Conservation (phyloP, 768 basidiomycete genomes). For the Calocera viscosa region DNA sequence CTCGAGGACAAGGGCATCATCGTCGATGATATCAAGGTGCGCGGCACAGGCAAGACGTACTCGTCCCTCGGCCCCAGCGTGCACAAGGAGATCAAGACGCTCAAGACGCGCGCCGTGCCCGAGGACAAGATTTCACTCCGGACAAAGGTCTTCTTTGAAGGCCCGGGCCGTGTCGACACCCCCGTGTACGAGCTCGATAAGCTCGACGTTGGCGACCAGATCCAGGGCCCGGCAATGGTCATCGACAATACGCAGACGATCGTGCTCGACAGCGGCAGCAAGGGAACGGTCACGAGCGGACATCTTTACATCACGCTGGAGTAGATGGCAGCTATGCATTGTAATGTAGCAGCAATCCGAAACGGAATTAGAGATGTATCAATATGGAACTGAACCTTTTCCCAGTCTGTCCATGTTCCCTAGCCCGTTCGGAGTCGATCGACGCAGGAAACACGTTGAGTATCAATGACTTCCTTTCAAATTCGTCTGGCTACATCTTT, state of each 20-base stretch:
- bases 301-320: slow-evolving; percentile 47
- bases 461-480: no score
- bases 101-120: slow-evolving; percentile 35
- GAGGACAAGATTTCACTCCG: slow-evolving; percentile 10
- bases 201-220: slow-evolving; percentile 53
- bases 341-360: no score
- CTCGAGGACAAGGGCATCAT: slow-evolving; percentile 71
- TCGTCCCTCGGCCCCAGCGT: slow-evolving; percentile 69
- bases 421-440: no score
- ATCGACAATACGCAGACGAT: slow-evolving; percentile 95
- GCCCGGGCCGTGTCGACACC: slow-evolving; percentile 61
- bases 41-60: slow-evolving; percentile 83
- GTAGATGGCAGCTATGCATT: slow-evolving; percentile 7
- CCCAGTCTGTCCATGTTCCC: neutral
- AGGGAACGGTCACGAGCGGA: slow-evolving; percentile 51
- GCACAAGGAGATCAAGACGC: slow-evolving; percentile 53
- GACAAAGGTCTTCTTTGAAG: slow-evolving; percentile 71
- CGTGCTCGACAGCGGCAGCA: slow-evolving; percentile 65
- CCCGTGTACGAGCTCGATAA: slow-evolving; percentile 65
- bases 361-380: neutral
- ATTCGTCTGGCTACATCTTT: no score
- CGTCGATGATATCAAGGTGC: slow-evolving; percentile 86
- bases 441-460: no score
- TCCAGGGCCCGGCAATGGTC: slow-evolving; percentile 83
- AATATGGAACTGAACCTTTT: neutral